A percentile compares a stretch with the other conserved stretches of the same genome.
These are phyloP conservation scores for Tuber aestivum DNA, from an alignment of 495 filamentous ascomycete genomes.

Conservation along the genomic window DNA sequence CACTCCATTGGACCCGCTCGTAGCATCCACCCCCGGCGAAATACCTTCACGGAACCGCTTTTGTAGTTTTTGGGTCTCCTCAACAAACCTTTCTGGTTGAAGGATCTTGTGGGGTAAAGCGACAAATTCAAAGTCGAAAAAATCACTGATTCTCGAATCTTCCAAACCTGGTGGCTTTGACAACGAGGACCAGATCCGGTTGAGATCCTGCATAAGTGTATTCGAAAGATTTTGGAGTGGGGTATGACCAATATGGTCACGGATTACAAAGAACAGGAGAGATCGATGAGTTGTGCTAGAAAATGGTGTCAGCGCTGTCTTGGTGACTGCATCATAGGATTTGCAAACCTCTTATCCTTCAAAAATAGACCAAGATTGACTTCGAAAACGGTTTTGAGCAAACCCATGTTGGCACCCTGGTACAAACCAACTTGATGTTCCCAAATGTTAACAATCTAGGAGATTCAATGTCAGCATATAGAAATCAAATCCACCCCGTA, in stretches of 20 bases:
- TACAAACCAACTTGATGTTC: constrained; percentile 98
- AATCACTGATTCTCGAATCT: constrained; percentile 82
- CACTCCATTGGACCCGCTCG: constrained; percentile 59
- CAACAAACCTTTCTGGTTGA: constrained; percentile 84
- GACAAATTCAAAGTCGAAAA: constrained; percentile 97
- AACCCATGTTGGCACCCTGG: constrained; percentile 96
- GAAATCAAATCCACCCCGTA: constrained; percentile 3
- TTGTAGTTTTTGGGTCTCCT: constrained; percentile 71
- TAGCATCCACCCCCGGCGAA: constrained; percentile 54
- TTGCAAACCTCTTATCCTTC: constrained; percentile 78
- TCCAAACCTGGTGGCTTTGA: constrained; percentile 87
- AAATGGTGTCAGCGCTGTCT: constrained; percentile 36
- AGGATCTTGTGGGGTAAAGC: constrained; percentile 94
- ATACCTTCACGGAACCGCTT: constrained; percentile 76
- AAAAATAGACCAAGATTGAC: constrained; percentile 94
- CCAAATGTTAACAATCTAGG: constrained; percentile 89
- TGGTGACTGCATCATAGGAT: constrained; percentile 3
- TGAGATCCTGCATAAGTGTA: constrained; percentile 83
- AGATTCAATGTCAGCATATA: constrained; percentile 18
- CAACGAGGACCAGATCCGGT: constrained; percentile 82
- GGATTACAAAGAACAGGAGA: constrained; percentile 96
- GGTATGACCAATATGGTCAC: constrained; percentile 87
- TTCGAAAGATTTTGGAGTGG: constrained; percentile 80
- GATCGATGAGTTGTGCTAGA: constrained; percentile 77
- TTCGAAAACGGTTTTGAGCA: constrained; percentile 97